Conservation (phyloP, 176 grass and related monocot species). For the Pharus latifolius region DNA sequence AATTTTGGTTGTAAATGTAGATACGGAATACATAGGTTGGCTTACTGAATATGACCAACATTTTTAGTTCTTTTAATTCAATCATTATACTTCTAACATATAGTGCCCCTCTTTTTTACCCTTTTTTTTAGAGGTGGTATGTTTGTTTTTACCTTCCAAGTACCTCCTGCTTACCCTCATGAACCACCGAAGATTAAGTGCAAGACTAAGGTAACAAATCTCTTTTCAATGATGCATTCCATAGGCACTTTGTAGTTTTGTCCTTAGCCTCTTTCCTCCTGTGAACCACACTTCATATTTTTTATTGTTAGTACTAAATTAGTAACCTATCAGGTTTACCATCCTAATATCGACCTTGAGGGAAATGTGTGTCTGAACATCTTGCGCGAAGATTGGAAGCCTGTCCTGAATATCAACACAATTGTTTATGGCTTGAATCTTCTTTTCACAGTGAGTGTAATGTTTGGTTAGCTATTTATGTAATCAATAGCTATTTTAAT, state of each 20-base stretch:
- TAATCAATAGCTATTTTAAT: neutral
- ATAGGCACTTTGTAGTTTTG: neutral
- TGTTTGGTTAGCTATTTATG: neutral
- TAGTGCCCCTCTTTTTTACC: neutral
- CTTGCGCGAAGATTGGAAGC: constrained; percentile 74
- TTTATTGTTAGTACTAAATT: neutral
- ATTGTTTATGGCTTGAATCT: constrained; percentile 68
- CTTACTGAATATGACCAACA: no score
- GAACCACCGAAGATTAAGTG: constrained; percentile 73
- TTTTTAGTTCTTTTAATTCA: neutral
- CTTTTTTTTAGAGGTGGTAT: constrained; percentile 33
- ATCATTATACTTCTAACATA: neutral
- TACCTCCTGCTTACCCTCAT: constrained; percentile 64
- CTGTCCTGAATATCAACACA: constrained; percentile 66
- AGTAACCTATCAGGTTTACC: constrained; percentile 39
- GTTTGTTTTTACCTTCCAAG: constrained; percentile 67
- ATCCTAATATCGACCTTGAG: constrained; percentile 78
- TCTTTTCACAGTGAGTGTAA: constrained; percentile 40
- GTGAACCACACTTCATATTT: neutral
- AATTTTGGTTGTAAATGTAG: no score
- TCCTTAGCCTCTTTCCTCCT: neutral
- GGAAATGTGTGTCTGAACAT: constrained; percentile 76
- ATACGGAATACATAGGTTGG: no score
- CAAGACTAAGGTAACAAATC: constrained; percentile 62
- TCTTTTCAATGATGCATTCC: neutral